Evolutionary conservation across 2,329 filamentous ascomycete genomes (phyloP).

Genomic region (Sordariomycetes sp.): DNA sequence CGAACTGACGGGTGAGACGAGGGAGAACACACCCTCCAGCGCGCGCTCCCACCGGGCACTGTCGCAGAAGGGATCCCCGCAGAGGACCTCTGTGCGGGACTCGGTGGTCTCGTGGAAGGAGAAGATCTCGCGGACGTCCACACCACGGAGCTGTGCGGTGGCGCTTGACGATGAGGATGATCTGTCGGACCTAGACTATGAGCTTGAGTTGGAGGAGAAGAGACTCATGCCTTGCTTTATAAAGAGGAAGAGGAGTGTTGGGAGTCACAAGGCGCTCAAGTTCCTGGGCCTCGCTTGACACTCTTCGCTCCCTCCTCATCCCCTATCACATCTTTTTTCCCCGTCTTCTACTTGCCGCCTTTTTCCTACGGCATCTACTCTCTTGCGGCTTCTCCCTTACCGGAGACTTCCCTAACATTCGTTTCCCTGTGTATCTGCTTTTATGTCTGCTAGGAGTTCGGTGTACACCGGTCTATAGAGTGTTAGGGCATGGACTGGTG

Average conservation of each 20-base stretch:
- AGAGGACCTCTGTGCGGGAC: background rate
- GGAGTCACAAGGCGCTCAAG: conserved; percentile 37
- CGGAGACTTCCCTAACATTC: conserved; percentile 1
- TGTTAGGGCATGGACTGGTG: no score
- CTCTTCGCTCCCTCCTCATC: background rate
- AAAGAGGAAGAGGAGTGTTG: conserved; percentile 22
- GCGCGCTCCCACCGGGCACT: background rate
- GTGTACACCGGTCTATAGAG: background rate
- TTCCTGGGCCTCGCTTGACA: conserved; percentile 32
- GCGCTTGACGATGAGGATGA: background rate
- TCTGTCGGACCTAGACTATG: background rate
- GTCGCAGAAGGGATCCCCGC: background rate
- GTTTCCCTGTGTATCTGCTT: conserved; percentile 1
- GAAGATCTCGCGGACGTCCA: no score
- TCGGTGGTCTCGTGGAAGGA: background rate
- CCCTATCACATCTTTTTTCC: background rate
- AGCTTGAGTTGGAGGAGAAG: conserved; percentile 30
- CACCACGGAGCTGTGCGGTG: no score
- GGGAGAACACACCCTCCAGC: background rate
- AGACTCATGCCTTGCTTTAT: conserved; percentile 37
- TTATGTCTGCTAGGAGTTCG: background rate
- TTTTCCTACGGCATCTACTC: background rate
- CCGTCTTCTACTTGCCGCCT: background rate
- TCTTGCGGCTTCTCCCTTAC: conserved; percentile 1
- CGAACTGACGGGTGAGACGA: background rate